Conservation (phyloP, 2,329 filamentous ascomycete genomes). For the Microdochium trichocladiopsis region DNA sequence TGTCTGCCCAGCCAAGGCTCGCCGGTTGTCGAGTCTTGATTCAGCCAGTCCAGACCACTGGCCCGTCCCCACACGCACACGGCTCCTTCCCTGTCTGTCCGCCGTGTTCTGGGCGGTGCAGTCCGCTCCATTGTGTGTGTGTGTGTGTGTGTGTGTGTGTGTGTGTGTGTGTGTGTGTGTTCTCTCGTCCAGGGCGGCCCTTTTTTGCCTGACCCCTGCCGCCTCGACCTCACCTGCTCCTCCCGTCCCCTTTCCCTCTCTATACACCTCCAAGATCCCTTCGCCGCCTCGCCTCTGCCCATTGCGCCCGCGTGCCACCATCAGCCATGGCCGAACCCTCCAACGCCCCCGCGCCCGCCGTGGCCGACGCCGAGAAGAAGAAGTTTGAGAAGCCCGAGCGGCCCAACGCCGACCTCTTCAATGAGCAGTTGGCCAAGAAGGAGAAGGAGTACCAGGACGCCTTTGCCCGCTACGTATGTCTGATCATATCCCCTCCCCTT, state of each 20-base stretch:
- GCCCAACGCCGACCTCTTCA: constrained; percentile 81
- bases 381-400: constrained; percentile 79
- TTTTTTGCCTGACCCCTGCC: neutral
- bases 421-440: constrained; percentile 68
- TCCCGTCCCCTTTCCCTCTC: neutral
- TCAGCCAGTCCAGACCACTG: too few species aligned
- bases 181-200: neutral
- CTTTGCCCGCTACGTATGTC: constrained; percentile 48
- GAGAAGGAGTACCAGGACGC: constrained; percentile 81
- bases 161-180: too few species aligned
- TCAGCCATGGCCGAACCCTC: neutral
- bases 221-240: neutral
- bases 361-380: constrained; percentile 32
- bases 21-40: too few species aligned
- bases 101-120: too few species aligned
- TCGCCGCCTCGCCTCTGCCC: neutral
- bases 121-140: too few species aligned
- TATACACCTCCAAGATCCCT: neutral
- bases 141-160: too few species aligned
- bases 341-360: constrained; percentile 36
- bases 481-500: neutral
- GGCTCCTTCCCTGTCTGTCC: too few species aligned
- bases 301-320: neutral
- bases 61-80: too few species aligned
- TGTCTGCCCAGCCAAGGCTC: too few species aligned